These are phyloP conservation scores for Linderniella brevidens DNA, from an alignment of 257 asterid species.

Conservation along the genomic window DNA sequence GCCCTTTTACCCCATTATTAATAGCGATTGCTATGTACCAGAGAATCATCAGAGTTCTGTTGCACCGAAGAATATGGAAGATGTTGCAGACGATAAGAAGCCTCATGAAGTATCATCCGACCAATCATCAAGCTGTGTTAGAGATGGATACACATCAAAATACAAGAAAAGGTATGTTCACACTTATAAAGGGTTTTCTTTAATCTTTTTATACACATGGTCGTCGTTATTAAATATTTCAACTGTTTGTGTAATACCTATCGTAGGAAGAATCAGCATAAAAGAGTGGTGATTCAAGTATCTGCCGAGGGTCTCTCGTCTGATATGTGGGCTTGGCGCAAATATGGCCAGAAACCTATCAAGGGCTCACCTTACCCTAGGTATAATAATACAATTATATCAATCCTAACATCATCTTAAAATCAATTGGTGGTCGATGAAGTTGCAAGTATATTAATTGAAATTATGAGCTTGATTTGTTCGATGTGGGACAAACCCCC, in stretches of 20 bases:
- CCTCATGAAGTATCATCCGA: not conserved
- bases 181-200: not conserved
- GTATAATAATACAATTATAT: slow-evolving; percentile 17
- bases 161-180: slow-evolving; percentile 57
- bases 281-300: slow-evolving; percentile 58
- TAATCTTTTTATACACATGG: not conserved
- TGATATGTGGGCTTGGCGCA: slow-evolving; percentile 98
- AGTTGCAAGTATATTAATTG: no score
- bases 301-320: slow-evolving; percentile 54
- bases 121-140: not conserved
- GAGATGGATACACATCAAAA: slow-evolving; percentile 25
- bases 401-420: no score
- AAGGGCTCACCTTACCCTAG: slow-evolving; percentile 95
- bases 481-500: no score
- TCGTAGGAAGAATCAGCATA: slow-evolving; percentile 66
- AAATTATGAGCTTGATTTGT: no score
- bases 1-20: slow-evolving; percentile 35
- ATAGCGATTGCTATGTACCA: no score
- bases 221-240: no score
- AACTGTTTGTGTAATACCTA: not conserved
- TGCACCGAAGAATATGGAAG: slow-evolving; percentile 11
- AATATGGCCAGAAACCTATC: slow-evolving; percentile 96
- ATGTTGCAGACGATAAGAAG: not conserved
- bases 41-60: slow-evolving; percentile 12
- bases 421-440: no score